Evolutionary conservation across 2,329 filamentous ascomycete species (phyloP), one percentile per base, ranked within the genome.

Genomic region (Colletotrichum echinochloae): DNA sequence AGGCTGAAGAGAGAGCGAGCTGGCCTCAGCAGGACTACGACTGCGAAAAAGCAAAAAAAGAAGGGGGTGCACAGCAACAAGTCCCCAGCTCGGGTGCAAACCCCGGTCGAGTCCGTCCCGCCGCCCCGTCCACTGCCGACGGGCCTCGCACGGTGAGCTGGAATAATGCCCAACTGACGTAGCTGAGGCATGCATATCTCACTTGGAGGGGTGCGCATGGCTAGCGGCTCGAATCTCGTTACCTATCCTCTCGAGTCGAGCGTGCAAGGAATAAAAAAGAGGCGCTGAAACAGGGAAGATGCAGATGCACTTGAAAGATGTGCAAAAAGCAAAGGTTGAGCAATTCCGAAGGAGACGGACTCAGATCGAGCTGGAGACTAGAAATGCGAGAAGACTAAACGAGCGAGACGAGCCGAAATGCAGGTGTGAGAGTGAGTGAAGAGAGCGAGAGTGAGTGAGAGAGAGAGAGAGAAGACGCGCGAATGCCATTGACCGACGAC

Each of bases 271-370:
- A 35, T n/a, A n/a, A 49, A 61, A 70, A 57, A 52, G 67, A 67
- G 63, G 67, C 67, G 64, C 63, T 70, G 67, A 70, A 60, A 70
- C 67, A 70, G 67, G 59, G 63, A 62, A 54, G 67, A 70, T 67
- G 51, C 51, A 35, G 51, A 35, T n/a, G 67, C 64, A 70, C 41
- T 62, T 52, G 67, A 70, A 57, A 67, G 67, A 70, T 70, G 64
- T 67, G 67, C 64, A 62, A 70, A 70, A 70, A 70, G 67, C 64
- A 70, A 70, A 62, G 7, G 41, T 62, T 12, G 28, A 57, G 64
- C 57, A 57, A 33, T 23, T 61, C 28, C 59, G 44, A 49, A 70
- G 51, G 63, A 66, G 67, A 66, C 63, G 67, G 67, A 57, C 56
- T 41, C 33, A 23, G 61, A 33, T 56, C 63, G 49, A 52, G 41